These are phyloP conservation scores for Phanerochaete carnosa DNA, from an alignment of 768 basidiomycete genomes.

Conservation along the genomic window DNA sequence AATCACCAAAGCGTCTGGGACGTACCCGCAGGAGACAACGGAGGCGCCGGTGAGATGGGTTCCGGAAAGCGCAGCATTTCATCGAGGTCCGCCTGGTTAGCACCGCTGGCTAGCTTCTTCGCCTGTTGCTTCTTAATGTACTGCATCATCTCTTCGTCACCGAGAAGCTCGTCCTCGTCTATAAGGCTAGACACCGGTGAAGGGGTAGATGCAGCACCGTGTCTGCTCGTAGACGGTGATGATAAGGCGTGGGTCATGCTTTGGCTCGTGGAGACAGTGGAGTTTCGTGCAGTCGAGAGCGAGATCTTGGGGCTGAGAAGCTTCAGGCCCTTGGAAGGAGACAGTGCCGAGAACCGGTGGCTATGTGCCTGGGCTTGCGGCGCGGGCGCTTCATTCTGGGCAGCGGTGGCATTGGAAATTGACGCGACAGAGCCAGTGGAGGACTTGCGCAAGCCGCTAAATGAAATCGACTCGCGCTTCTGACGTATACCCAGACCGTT, in stretches of 20 bases:
- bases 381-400: constrained; percentile 27
- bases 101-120: constrained; percentile 80
- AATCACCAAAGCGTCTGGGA: constrained; percentile 10
- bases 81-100: constrained; percentile 84
- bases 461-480: constrained; percentile 79
- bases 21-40: constrained; percentile 70
- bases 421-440: constrained; percentile 82
- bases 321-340: constrained; percentile 82
- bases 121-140: constrained; percentile 90
- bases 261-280: constrained; percentile 49
- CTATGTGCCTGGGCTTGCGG: constrained; percentile 32
- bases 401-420: constrained; percentile 44
- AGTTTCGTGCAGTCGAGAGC: constrained; percentile 51
- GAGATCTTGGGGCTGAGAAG: constrained; percentile 77
- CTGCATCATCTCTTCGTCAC: constrained; percentile 96
- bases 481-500: constrained; percentile 56
- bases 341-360: constrained; percentile 78
- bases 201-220: constrained; percentile 75
- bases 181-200: constrained; percentile 76
- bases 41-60: constrained; percentile 67
- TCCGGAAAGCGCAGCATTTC: constrained; percentile 91
- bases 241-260: constrained; percentile 49
- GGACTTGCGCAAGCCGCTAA: constrained; percentile 74
- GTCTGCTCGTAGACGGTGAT: constrained; percentile 68
- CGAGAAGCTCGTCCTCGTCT: constrained; percentile 84